Evolutionary conservation across 495 filamentous ascomycete species (phyloP).

Genomic region (Daldinia caldariorum): DNA sequence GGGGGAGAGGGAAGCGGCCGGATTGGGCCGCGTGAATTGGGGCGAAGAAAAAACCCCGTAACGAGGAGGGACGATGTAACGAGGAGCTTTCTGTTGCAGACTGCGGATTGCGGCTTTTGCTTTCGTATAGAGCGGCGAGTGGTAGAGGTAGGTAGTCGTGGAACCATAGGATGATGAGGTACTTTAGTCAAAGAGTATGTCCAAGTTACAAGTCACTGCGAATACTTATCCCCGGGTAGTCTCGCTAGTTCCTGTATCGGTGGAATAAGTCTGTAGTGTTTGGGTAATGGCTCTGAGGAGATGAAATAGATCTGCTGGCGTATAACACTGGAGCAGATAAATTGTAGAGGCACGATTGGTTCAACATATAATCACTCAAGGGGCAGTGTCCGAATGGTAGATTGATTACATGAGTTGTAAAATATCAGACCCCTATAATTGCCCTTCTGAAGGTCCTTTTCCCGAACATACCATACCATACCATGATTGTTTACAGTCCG

Average conservation of each 20-base stretch:
- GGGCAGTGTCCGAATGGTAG: neutral
- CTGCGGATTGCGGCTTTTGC: neutral
- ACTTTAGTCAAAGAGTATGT: neutral
- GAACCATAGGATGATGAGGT: slow-evolving; percentile 1
- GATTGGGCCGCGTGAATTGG: neutral
- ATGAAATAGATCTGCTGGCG: neutral
- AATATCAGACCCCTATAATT: neutral
- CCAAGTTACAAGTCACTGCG: neutral
- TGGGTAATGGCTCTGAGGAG: neutral
- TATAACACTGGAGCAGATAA: neutral
- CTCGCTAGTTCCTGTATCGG: neutral
- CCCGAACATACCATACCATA: too few relatives aligned
- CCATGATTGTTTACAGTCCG: neutral
- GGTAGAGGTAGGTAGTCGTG: neutral
- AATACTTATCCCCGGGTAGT: too few relatives aligned
- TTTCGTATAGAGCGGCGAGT: slow-evolving; percentile 2
- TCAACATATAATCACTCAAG: neutral
- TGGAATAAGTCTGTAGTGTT: neutral
- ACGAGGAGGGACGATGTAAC: neutral
- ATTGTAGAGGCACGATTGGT: neutral
- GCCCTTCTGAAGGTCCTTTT: neutral
- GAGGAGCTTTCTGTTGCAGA: neutral
- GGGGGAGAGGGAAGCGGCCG: too few relatives aligned
- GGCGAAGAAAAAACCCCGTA: neutral
- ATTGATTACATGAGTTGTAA: neutral